Percentiles rank a stretch among this genome's conserved stretches.
Conservation (phyloP, 1,284 basidiomycete species). For the Porodaedalea pini region DNA sequence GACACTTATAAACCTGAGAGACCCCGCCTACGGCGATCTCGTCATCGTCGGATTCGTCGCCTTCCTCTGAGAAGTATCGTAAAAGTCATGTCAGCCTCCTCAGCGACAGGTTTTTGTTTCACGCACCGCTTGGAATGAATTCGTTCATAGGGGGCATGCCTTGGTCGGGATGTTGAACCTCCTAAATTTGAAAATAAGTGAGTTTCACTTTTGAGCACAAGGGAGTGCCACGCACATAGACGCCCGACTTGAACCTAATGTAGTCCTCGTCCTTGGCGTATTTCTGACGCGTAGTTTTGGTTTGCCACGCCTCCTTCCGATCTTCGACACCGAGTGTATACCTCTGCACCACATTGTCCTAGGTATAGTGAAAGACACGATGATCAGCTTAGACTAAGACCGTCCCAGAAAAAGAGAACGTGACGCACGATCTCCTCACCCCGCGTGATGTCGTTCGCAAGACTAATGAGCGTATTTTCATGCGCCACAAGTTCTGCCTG, state of each 20-base stretch:
- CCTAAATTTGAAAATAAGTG: conserved; percentile 37
- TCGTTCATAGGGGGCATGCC: conserved; percentile 76
- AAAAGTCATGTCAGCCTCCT: too few relatives aligned
- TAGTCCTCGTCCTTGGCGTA: conserved; percentile 66
- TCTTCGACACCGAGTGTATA: conserved; percentile 45
- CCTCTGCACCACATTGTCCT: conserved; percentile 46
- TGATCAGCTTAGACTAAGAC: conserved; percentile 3
- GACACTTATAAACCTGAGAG: conserved; percentile 78
- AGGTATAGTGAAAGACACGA: not conserved
- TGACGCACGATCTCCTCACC: conserved; percentile 56
- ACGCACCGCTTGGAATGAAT: conserved; percentile 63
- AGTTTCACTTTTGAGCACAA: not conserved
- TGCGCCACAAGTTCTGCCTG: conserved; percentile 56
- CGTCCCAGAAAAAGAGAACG: conserved; percentile 18
- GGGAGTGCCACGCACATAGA: conserved; percentile 55
- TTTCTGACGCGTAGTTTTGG: conserved; percentile 69
- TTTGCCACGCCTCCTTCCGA: conserved; percentile 45
- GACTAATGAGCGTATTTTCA: conserved; percentile 47
- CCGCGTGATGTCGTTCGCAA: conserved; percentile 52
- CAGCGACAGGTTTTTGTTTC: conserved; percentile 11
- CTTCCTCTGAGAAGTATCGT: conserved; percentile 71
- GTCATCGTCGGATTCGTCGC: conserved; percentile 66
- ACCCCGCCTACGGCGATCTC: conserved; percentile 80
- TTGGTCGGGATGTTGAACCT: conserved; percentile 59
- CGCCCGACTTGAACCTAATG: conserved; percentile 54